Percentiles rank a stretch among this genome's conserved stretches.
These are phyloP conservation scores for Thozetella sp. DNA, from an alignment of 495 filamentous ascomycete genomes.

Conservation along the genomic window DNA sequence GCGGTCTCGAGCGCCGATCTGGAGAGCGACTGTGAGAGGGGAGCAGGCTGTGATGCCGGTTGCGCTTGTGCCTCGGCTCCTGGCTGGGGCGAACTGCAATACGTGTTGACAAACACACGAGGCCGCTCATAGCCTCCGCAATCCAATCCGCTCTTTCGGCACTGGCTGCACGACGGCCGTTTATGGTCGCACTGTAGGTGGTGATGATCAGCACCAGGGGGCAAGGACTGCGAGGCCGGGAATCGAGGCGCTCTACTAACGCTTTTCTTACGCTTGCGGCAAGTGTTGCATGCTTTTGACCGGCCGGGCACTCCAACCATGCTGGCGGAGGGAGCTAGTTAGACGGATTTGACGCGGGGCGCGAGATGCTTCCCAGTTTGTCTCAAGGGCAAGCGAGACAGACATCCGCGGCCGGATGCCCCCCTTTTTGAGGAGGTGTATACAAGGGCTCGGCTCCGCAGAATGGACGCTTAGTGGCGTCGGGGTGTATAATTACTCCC, in stretches of 20 bases:
- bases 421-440: too few relatives aligned
- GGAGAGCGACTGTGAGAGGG: neutral
- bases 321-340: neutral
- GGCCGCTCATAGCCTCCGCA: neutral
- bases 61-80: neutral
- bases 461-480: too few relatives aligned
- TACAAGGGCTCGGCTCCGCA: too few relatives aligned
- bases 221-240: too few relatives aligned
- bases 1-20: neutral
- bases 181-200: neutral
- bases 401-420: too few relatives aligned
- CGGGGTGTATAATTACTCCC: too few relatives aligned
- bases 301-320: neutral
- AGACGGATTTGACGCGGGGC: neutral
- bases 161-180: neutral
- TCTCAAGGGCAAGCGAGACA: too few relatives aligned
- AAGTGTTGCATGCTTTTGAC: neutral
- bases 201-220: too few relatives aligned
- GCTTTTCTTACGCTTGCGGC: neutral
- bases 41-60: too few relatives aligned
- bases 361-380: neutral
- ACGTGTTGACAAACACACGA: neutral
- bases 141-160: neutral
- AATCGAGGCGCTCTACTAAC: neutral
- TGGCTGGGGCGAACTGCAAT: neutral